Evolutionary conservation across 345 rosid species (phyloP).

Genomic region (Arabidopsis suecica): DNA sequence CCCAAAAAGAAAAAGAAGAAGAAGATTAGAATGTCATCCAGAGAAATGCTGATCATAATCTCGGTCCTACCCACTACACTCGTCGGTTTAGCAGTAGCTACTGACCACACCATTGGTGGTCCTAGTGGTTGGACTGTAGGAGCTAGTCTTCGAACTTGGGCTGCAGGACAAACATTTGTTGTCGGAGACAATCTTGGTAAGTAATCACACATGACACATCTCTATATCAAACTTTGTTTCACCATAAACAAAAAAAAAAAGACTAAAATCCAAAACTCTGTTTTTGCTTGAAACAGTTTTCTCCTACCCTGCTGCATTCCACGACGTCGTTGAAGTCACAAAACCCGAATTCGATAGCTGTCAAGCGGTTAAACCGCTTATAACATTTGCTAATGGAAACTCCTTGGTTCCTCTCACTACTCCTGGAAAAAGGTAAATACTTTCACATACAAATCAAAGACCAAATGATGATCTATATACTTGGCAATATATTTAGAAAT

Average conservation of each 20-base stretch:
- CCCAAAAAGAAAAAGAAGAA: not conserved
- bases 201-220: slow-evolving; percentile 1
- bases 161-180: slow-evolving; percentile 52
- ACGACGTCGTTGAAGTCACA: slow-evolving; percentile 65
- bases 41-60: slow-evolving; percentile 36
- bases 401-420: slow-evolving; percentile 61
- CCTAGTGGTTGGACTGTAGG: slow-evolving; percentile 67
- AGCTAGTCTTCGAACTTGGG: slow-evolving; percentile 62
- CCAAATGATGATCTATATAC: slow-evolving; percentile 1
- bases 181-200: slow-evolving; percentile 75
- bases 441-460: not conserved
- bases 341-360: slow-evolving; percentile 66
- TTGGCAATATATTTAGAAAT: not conserved
- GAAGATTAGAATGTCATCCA: slow-evolving; percentile 34
- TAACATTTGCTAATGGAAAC: slow-evolving; percentile 55
- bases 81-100: slow-evolving; percentile 58
- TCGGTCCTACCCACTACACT: slow-evolving; percentile 46
- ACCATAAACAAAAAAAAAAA: not conserved
- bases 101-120: slow-evolving; percentile 66
- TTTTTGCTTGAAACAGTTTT: slow-evolving; percentile 55
- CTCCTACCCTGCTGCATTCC: slow-evolving; percentile 49
- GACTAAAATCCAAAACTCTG: slow-evolving; percentile 25
- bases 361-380: slow-evolving; percentile 52
- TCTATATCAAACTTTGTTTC: not conserved
- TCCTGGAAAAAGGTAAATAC: slow-evolving; percentile 57